Conservation (phyloP, 306 rosid species). For the Luffa acutangula region DNA sequence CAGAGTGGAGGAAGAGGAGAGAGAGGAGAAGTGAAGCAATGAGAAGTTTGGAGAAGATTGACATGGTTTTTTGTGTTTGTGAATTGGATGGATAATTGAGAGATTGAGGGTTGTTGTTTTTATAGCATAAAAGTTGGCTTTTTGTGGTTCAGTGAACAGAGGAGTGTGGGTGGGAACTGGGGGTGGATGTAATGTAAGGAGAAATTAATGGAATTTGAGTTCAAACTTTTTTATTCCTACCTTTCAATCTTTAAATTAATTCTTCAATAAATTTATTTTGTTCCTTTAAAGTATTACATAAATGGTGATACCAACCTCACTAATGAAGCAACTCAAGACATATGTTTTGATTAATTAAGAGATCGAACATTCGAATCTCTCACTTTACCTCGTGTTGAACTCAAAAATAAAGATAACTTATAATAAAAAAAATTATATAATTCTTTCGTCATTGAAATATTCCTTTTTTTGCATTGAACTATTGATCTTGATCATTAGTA, state of each 20-base stretch:
- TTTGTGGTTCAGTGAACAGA: background rate
- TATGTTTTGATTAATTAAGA: no score
- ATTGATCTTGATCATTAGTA: no score
- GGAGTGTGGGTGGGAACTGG: background rate
- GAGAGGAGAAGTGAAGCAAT: background rate
- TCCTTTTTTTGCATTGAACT: no score
- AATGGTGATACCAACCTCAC: no score
- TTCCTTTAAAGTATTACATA: no score
- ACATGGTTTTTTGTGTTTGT: background rate
- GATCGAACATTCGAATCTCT: no score
- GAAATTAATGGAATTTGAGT: background rate
- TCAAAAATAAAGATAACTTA: no score
- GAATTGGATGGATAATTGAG: background rate
- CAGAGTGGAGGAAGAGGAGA: background rate
- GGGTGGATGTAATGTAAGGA: background rate
- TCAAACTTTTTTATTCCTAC: background rate
- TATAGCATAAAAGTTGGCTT: background rate
- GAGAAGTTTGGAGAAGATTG: background rate
- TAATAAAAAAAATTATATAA: no score
- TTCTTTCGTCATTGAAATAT: no score
- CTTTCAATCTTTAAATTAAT: background rate
- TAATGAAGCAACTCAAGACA: no score
- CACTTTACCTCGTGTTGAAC: no score
- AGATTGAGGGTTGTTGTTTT: background rate
- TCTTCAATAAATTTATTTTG: no score